phyloP scores from a whole-genome alignment of 352 stramenopile species.

The Phytopythium sindhum region DNA sequence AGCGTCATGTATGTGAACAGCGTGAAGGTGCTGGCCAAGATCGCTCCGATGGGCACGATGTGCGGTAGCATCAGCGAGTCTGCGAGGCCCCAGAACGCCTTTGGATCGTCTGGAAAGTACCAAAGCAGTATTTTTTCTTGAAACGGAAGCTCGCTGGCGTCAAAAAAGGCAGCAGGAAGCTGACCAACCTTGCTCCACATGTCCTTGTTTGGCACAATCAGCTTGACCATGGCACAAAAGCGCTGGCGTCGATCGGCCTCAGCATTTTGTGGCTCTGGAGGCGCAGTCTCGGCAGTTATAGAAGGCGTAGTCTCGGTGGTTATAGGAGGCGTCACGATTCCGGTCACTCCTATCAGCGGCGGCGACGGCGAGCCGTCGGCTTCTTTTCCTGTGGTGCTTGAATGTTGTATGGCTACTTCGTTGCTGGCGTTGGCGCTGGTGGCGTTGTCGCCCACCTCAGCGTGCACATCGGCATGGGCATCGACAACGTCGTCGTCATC shows the following conservation, averaged over 20 bases:
- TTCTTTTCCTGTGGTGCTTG: neutral
- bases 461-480: neutral
- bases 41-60: neutral
- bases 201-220: neutral
- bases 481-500: neutral
- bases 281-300: no score
- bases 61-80: neutral
- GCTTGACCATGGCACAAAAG: neutral
- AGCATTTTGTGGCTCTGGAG: neutral
- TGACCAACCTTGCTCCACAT: slow-evolving; percentile 1
- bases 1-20: slow-evolving; percentile 1
- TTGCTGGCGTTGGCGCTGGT: no score
- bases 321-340: no score
- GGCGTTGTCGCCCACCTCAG: neutral
- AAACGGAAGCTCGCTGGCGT: slow-evolving; percentile 6
- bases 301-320: no score
- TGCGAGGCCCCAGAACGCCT: neutral
- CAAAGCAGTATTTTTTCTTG: neutral
- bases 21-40: slow-evolving; percentile 1
- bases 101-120: neutral
- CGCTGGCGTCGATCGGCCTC: neutral
- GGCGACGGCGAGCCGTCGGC: neutral
- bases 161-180: neutral
- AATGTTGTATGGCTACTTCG: neutral
- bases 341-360: neutral